These are phyloP conservation scores for Pestalotiopsis sp. DNA, from an alignment of 2,329 filamentous ascomycete species.

Conservation along the genomic window DNA sequence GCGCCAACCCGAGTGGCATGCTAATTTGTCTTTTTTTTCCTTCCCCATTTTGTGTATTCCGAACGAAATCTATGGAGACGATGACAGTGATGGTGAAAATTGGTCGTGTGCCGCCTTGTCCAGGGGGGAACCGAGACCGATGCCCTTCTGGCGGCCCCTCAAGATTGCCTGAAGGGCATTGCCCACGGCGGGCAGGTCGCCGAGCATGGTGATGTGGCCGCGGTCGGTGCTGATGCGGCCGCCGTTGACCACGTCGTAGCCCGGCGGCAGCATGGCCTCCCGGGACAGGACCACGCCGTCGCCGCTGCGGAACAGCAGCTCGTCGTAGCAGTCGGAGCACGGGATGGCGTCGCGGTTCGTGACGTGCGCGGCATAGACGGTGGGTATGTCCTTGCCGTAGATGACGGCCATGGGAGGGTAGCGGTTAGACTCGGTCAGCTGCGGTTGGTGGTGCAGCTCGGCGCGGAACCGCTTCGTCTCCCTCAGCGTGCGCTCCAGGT, in stretches of 20 bases:
- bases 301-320: constrained; percentile 82
- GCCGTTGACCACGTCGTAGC: constrained; percentile 73
- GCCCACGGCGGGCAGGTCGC: constrained; percentile 81
- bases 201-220: constrained; percentile 85
- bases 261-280: constrained; percentile 81
- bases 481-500: constrained; percentile 74
- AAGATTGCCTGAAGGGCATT: constrained; percentile 71
- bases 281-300: constrained; percentile 88
- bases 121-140: constrained; percentile 59
- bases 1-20: no score
- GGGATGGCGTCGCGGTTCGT: constrained; percentile 73
- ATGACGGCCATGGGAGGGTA: constrained; percentile 85
- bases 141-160: constrained; percentile 69
- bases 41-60: not conserved
- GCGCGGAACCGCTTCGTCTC: constrained; percentile 75
- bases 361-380: constrained; percentile 81
- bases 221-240: constrained; percentile 80
- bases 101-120: not conserved
- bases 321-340: constrained; percentile 78
- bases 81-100: not conserved
- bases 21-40: not conserved
- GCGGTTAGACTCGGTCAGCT: constrained; percentile 64
- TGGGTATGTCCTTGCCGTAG: constrained; percentile 86
- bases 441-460: constrained; percentile 66
- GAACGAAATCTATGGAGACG: not conserved